A percentile compares a stretch with the other conserved stretches of the same genome.
phyloP scores from a whole-genome alignment of 441 rosid genomes.

The Hura crepitans region DNA sequence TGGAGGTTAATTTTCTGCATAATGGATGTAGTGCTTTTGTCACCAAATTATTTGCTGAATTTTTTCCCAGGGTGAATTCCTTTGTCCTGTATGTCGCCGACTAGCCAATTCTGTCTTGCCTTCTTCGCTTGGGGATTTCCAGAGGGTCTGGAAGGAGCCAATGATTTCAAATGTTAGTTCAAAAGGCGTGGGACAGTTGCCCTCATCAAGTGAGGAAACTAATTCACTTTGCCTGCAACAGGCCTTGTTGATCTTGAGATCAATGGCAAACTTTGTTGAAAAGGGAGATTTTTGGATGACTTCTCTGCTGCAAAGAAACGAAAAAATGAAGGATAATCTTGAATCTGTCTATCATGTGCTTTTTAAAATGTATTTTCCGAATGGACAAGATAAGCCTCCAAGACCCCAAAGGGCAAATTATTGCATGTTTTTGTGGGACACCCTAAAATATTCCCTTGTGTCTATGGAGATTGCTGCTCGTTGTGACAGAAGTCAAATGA shows the following conservation, averaged over 20 bases:
- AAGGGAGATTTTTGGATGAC: conserved; percentile 45
- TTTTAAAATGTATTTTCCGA: conserved; percentile 53
- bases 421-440: conserved; percentile 85
- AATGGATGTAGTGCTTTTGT: conserved; percentile 13
- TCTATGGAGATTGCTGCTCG: conserved; percentile 86
- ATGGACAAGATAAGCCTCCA: conserved; percentile 37
- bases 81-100: conserved; percentile 95
- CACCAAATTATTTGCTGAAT: conserved; percentile 7
- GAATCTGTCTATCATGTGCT: conserved; percentile 49
- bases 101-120: conserved; percentile 87
- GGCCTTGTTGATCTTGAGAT: conserved; percentile 61
- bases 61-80: conserved; percentile 82
- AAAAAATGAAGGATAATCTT: conserved; percentile 44
- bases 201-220: conserved; percentile 28
- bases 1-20: conserved; percentile 10
- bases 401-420: conserved; percentile 46
- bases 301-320: conserved; percentile 42
- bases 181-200: conserved; percentile 24
- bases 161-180: conserved; percentile 31
- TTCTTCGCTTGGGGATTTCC: conserved; percentile 48
- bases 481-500: conserved; percentile 44
- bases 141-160: conserved; percentile 50
- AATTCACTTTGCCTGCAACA: conserved; percentile 47
- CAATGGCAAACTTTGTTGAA: conserved; percentile 55
- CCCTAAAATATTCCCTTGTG: conserved; percentile 76